Evolutionary conservation across 2,329 filamentous ascomycete genomes (phyloP), one percentile per base, ranked within the genome.

Genomic region (Alternaria sp.): DNA sequence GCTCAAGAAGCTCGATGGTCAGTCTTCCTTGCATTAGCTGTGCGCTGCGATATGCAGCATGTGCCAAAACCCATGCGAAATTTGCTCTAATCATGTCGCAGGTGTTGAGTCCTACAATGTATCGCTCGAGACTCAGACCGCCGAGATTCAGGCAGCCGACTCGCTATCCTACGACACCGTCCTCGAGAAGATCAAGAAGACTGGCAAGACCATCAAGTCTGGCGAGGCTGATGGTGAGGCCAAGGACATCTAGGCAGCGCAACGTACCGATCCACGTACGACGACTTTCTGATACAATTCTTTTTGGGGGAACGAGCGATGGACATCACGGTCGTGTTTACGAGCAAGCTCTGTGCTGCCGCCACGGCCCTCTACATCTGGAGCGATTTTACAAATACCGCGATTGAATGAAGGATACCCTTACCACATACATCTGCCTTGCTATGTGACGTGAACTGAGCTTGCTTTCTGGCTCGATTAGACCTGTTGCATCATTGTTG

Each of bases 111-210:
- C 87, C 72, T 95, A 90, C 87, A 89, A 94, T 57, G 92, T 97
- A 67, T 93, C 89, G 58, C 92, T 98, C 75, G 92, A 97, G 66
- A 89, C 85, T 68, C 93, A 98, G 80, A 93, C 87, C 64, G 94
- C 93, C 67, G 89, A 89, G 68, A 87, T 98, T 70, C 84, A 90
- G 70, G 88, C 93, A 66, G 87, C 89, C 67, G 84, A 88, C 4
- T 84, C 81, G 57, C 85, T 96, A 65, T 84, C 87, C 60, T 97
- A 94, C 83, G 88, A 92, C 68, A 92, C 88, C 50, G 92, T 97
- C 60, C 88, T 97, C 63, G 85, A 87, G 77, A 96, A 92, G 79
- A 97, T 97, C 80, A 89, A 91, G 86, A 97, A 97, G 89, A 97
- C 94, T 12, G 94, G 94, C 75, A 97, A 97, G 88, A 91, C 90